Evolutionary conservation across 805 yeast species (phyloP).

Genomic region (Spathaspora passalidarum): DNA sequence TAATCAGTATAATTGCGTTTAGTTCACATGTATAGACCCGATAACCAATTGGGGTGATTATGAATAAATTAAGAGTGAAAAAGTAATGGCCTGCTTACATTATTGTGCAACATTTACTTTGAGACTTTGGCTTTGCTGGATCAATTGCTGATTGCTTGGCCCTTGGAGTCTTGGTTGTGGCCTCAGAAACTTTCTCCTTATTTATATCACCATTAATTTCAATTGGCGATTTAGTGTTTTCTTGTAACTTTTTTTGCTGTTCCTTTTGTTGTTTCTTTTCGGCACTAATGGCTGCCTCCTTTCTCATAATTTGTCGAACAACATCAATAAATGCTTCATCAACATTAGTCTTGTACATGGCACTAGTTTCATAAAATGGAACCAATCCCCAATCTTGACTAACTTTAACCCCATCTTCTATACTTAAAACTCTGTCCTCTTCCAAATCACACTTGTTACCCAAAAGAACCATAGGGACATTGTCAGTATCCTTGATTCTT

Average conservation of each 20-base stretch:
- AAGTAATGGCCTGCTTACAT: constrained; percentile 18
- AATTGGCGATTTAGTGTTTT: neutral
- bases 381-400: constrained; percentile 86
- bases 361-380: constrained; percentile 91
- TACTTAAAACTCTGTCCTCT: constrained; percentile 68
- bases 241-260: constrained; percentile 30
- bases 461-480: constrained; percentile 84
- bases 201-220: constrained; percentile 3
- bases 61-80: neutral
- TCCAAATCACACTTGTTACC: constrained; percentile 89
- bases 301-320: constrained; percentile 83
- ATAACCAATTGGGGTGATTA: neutral
- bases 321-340: constrained; percentile 88
- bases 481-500: constrained; percentile 71
- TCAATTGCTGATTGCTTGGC: neutral
- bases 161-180: neutral
- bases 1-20: too few species aligned
- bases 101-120: constrained; percentile 29
- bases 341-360: constrained; percentile 85
- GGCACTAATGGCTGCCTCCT: constrained; percentile 50
- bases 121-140: constrained; percentile 7
- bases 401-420: constrained; percentile 79
- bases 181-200: neutral
- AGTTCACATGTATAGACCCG: too few species aligned
- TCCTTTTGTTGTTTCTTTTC: constrained; percentile 45